Evolutionary conservation across 768 basidiomycete species (phyloP).

Genomic region (Lactarius evosmus): DNA sequence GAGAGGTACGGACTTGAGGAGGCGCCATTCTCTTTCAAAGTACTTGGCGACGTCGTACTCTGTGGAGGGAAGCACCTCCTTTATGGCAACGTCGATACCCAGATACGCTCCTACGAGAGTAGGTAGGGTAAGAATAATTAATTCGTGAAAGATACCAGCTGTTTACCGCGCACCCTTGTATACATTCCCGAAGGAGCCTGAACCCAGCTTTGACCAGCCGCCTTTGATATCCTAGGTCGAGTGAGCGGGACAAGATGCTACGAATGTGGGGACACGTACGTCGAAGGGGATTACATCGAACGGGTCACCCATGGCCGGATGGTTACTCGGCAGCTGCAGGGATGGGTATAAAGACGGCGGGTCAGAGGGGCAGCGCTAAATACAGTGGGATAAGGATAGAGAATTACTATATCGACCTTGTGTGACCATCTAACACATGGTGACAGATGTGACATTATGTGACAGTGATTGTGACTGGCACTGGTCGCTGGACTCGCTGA

Average conservation of each 20-base stretch:
- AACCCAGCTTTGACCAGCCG: constrained; percentile 84
- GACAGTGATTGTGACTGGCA: neutral
- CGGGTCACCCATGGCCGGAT: constrained; percentile 51
- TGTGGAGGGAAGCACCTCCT: constrained; percentile 88
- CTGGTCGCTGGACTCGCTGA: no score
- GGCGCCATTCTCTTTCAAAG: constrained; percentile 96
- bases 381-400: no score
- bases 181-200: constrained; percentile 92
- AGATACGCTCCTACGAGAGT: constrained; percentile 68
- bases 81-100: constrained; percentile 94
- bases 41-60: constrained; percentile 97
- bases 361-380: neutral
- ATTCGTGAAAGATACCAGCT: constrained; percentile 29
- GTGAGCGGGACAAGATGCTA: constrained; percentile 3
- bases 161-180: constrained; percentile 62
- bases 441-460: neutral
- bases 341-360: neutral
- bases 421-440: neutral
- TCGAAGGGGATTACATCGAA: constrained; percentile 89
- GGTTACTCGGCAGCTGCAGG: neutral
- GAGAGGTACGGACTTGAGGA: constrained; percentile 67
- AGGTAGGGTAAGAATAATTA: neutral
- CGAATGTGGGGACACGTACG: constrained; percentile 40
- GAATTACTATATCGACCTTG: neutral
- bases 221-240: constrained; percentile 73